These are phyloP conservation scores for Paspalum notatum DNA, from an alignment of 176 grass and related monocot genomes.

Conservation along the genomic window DNA sequence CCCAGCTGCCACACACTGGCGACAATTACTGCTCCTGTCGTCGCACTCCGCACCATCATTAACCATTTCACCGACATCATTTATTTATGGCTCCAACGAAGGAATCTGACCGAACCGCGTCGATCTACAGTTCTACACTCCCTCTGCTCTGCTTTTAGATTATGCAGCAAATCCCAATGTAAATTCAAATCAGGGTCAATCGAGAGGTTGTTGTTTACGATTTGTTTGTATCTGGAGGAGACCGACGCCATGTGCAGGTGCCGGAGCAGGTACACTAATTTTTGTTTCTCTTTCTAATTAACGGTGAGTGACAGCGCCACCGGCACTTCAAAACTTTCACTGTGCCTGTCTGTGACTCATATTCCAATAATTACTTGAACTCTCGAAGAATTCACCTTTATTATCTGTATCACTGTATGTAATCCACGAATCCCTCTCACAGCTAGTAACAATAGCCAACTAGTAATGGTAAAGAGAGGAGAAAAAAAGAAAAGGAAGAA, in stretches of 20 bases:
- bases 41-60: neutral
- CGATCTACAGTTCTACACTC: neutral
- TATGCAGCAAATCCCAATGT: too few relatives aligned
- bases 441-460: neutral
- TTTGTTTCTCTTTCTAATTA: too few relatives aligned
- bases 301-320: too few relatives aligned
- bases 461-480: too few relatives aligned
- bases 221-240: neutral
- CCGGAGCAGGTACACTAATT: neutral
- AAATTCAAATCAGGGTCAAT: neutral
- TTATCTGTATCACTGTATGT: neutral
- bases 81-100: neutral
- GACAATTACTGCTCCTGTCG: conserved; percentile 1
- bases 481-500: neutral
- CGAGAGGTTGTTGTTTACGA: neutral
- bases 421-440: neutral
- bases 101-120: neutral
- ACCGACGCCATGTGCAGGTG: conserved; percentile 8
- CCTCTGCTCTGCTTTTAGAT: too few relatives aligned
- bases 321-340: neutral
- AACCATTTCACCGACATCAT: neutral
- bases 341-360: neutral
- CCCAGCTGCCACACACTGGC: neutral
- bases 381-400: neutral
- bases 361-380: neutral